These are phyloP conservation scores for Starmera dryadoides DNA, from an alignment of 805 yeast species.

Conservation along the genomic window DNA sequence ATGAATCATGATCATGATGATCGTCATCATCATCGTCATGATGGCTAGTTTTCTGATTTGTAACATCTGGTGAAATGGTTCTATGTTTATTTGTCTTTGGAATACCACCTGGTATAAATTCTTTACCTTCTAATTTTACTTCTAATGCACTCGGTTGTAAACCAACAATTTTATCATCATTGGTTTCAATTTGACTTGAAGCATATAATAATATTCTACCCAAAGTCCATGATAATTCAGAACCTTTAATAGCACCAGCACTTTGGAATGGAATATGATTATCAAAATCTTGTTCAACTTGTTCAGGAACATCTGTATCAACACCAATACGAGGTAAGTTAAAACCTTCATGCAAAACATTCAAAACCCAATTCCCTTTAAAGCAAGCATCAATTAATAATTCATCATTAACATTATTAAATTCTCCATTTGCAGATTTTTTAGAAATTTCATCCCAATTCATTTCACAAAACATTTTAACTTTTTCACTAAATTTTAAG, in stretches of 20 bases:
- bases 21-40: too few species aligned
- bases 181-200: constrained; percentile 49
- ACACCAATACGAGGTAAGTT: constrained; percentile 68
- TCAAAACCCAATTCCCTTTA: constrained; percentile 91
- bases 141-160: constrained; percentile 3
- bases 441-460: constrained; percentile 58
- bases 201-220: constrained; percentile 85
- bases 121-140: constrained; percentile 11
- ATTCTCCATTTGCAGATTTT: constrained; percentile 46
- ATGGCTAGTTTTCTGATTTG: background rate
- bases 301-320: constrained; percentile 30
- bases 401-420: constrained; percentile 48
- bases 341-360: constrained; percentile 87
- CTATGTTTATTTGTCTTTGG: background rate
- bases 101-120: constrained; percentile 1
- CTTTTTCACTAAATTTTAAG: constrained; percentile 54
- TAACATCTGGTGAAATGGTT: too few species aligned
- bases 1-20: background rate
- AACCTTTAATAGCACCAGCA: constrained; percentile 71
- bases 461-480: constrained; percentile 66
- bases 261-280: constrained; percentile 67
- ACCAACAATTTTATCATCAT: constrained; percentile 1
- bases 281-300: constrained; percentile 14
- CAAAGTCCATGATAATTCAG: constrained; percentile 91
- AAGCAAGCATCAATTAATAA: constrained; percentile 75